These are phyloP conservation scores for Colletotrichum melonis DNA, from an alignment of 2,329 filamentous ascomycete genomes.

Conservation along the genomic window DNA sequence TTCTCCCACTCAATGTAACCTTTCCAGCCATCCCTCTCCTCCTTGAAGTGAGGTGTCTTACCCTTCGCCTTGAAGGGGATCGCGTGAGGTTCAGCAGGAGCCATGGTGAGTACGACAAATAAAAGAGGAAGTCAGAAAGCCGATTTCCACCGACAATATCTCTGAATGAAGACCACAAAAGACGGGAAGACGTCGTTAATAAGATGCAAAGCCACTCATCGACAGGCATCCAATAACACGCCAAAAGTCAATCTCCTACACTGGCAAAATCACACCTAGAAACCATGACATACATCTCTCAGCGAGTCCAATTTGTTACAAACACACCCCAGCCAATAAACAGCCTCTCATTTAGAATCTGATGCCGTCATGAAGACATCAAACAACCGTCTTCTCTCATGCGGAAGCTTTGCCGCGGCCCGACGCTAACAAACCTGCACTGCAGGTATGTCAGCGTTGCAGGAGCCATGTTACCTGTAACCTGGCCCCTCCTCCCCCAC, in stretches of 20 bases:
- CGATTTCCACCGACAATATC: no score
- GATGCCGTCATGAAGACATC: conserved; percentile 13
- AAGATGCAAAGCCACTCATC: not conserved
- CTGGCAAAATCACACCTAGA: not conserved
- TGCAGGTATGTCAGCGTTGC: not conserved
- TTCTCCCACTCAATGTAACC: conserved; percentile 77
- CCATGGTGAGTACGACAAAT: not conserved
- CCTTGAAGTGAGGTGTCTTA: conserved; percentile 8
- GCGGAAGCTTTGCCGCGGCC: not conserved
- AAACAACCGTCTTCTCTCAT: not conserved
- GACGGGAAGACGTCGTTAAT: not conserved
- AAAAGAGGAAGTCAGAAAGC: no score
- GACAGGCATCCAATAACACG: not conserved
- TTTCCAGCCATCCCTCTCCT: conserved; percentile 26
- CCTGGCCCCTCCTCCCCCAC: not conserved
- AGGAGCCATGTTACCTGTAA: not conserved
- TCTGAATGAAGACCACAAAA: no score
- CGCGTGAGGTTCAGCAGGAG: conserved; percentile 17
- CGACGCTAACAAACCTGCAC: not conserved
- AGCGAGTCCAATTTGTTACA: no score
- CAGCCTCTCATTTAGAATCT: not conserved
- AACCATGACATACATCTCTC: not conserved
- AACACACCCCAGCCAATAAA: not conserved
- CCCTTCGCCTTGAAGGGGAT: conserved; percentile 16
- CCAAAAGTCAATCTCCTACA: not conserved